A percentile compares a stretch with the other conserved stretches of the same genome.
phyloP scores from a whole-genome alignment of 2,329 filamentous ascomycete genomes.

The Ascochyta rabiei region DNA sequence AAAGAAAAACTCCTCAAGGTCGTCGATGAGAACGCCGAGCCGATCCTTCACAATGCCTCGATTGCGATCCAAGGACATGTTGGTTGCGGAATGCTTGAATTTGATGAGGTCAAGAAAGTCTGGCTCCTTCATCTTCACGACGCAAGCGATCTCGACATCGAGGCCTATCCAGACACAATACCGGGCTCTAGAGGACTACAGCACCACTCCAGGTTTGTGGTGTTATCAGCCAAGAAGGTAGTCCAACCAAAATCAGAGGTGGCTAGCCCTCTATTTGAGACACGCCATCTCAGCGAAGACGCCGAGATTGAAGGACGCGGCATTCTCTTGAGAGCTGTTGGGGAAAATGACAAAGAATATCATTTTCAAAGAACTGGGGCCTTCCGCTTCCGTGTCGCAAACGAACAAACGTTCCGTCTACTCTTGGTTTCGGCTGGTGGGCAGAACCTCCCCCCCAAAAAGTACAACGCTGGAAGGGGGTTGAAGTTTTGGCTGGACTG shows the following conservation, averaged over 20 bases:
- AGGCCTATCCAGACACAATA: conserved; percentile 24
- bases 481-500: conserved; percentile 26
- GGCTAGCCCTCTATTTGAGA: background rate
- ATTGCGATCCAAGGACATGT: conserved; percentile 27
- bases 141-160: conserved; percentile 4
- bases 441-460: background rate
- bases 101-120: conserved; percentile 1
- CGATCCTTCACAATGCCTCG: conserved; percentile 17
- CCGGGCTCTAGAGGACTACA: conserved; percentile 8
- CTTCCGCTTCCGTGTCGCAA: conserved; percentile 19
- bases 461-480: conserved; percentile 2
- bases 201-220: conserved; percentile 15
- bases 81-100: conserved; percentile 13
- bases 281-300: background rate
- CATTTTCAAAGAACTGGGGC: conserved; percentile 26
- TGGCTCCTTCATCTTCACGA: conserved; percentile 16
- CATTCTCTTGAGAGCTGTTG: conserved; percentile 19
- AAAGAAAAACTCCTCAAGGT: background rate
- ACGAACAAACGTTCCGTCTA: background rate
- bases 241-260: background rate
- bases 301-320: conserved; percentile 20
- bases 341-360: background rate
- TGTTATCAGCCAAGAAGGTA: conserved; percentile 24
- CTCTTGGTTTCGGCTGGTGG: conserved; percentile 13
- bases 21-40: conserved; percentile 16